Base-by-base conservation (phyloP, 768 basidiomycete genomes). In the Amanita polypyramis region DNA sequence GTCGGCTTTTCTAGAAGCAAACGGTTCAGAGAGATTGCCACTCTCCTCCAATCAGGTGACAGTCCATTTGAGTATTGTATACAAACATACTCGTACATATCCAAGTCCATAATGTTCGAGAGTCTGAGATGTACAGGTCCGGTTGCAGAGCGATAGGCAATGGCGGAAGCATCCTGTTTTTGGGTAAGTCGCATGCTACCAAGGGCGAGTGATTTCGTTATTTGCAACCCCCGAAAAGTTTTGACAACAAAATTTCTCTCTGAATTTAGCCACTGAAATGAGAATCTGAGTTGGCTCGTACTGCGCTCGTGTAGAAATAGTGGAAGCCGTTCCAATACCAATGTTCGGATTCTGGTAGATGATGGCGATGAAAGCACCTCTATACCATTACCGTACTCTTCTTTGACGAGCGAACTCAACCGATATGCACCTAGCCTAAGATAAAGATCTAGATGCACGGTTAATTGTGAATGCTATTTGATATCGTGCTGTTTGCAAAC, bases 231-330 rank as follows among this genome's bases (percentile, higher is more conserved):
- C 6, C 75, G 73, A 57, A 77, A 89, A 5, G 72, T 72, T 55
- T 73, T 82, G 51, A 88, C 87, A 29, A 79, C 63, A 56, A 90
- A 87, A 56, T 90, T 82, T 23, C 68, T 65, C 4, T 73, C 66
- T 3, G 71, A 66, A 15, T 73, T 78, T 23, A 90, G 65, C 86
- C 86, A 90, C 36, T 68, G 70, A 51, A 74, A 76, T 1, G 82
- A 71, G 7, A 88, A 73, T 32, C 68, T 69, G 0, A 79, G 77
- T 17, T 70, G 73, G 0, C 81, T 67, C 59, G 85, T 82, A 0
- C 76, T 79, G 47, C 93, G 86, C 56, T 97, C 95, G 45, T 95
- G 85, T 4, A 98, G 71, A 68, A 98, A 97, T 25, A 99, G 67
- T 0, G 94, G 89, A 15, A 96, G 67, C 27, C 94, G 70, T 63